Conservation (phyloP, 2,329 filamentous ascomycete species). For the Trichoderma sp. region DNA sequence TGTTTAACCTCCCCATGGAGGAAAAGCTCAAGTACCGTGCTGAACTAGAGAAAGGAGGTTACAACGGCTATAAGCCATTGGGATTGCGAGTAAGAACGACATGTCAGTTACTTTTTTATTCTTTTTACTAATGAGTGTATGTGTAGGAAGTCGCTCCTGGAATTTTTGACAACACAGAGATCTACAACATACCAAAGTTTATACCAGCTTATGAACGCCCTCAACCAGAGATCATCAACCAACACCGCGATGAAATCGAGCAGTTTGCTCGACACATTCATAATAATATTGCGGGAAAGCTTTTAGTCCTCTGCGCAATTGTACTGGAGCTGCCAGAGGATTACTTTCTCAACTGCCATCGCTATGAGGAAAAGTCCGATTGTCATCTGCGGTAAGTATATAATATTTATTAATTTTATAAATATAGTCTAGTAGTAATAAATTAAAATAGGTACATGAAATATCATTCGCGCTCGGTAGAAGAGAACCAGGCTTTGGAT, state of each 20-base stretch:
- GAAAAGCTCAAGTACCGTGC: background rate
- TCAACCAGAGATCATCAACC: background rate
- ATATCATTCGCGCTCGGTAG: accelerated
- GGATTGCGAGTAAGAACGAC: background rate
- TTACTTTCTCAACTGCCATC: background rate
- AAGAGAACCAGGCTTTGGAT: background rate
- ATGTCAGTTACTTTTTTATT: background rate
- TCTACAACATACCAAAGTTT: background rate
- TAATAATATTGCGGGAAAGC: background rate
- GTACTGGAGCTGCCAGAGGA: background rate
- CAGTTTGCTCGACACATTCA: background rate
- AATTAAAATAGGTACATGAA: background rate
- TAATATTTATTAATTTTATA: no score
- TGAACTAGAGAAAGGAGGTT: background rate
- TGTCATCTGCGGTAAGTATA: background rate
- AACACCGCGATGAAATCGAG: background rate
- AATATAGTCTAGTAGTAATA: no score
- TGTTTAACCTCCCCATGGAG: background rate
- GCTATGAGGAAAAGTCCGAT: background rate
- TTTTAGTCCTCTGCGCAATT: background rate
- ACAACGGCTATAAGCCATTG: background rate
- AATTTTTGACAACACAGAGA: background rate
- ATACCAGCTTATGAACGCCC: background rate
- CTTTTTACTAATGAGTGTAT: background rate
- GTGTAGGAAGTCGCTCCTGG: background rate